Conservation (phyloP, 805 yeast genomes). For the Starmerella floricola region DNA sequence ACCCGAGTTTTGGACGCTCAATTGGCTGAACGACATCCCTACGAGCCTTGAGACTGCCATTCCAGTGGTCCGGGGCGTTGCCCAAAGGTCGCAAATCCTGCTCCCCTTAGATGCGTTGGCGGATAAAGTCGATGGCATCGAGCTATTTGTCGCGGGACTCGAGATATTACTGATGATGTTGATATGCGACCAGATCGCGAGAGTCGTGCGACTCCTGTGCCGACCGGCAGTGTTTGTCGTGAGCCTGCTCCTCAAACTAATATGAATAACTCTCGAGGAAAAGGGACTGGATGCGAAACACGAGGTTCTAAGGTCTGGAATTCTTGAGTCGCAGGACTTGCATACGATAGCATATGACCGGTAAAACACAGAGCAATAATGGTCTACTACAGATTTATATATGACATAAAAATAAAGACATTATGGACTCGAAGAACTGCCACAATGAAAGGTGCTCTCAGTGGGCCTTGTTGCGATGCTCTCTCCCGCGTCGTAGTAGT, state of each 20-base stretch:
- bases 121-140: slow-evolving; percentile 2
- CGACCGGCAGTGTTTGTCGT: slow-evolving; percentile 10
- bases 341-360: too few species aligned
- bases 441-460: too few species aligned
- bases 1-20: neutral
- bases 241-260: neutral
- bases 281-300: too few species aligned
- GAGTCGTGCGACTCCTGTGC: slow-evolving; percentile 4
- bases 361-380: too few species aligned
- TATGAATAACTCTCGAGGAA: neutral
- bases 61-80: neutral
- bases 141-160: slow-evolving; percentile 1
- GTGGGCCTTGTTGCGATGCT: too few species aligned
- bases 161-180: slow-evolving; percentile 18
- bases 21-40: slow-evolving; percentile 1
- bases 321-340: too few species aligned
- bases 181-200: slow-evolving; percentile 2
- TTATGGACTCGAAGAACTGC: too few species aligned
- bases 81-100: slow-evolving; percentile 9
- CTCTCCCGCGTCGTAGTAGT: too few species aligned
- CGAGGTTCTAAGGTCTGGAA: too few species aligned
- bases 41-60: neutral
- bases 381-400: too few species aligned
- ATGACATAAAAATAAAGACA: too few species aligned
- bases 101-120: slow-evolving; percentile 6